phyloP scores from a whole-genome alignment of 2,329 filamentous ascomycete genomes.

The Nannizziopsis arthrosporioides region DNA sequence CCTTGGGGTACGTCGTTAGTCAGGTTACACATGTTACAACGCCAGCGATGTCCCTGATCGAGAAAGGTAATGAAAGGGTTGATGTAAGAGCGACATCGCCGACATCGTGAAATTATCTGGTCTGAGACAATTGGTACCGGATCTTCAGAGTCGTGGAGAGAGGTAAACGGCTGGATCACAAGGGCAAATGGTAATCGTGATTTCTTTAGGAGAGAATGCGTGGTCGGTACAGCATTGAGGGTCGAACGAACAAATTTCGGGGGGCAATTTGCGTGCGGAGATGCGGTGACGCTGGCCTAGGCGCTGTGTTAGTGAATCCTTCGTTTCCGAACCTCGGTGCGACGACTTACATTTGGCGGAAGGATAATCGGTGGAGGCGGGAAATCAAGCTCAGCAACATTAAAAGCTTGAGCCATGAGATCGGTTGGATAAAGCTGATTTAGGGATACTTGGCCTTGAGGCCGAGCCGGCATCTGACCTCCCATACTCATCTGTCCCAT shows the following conservation, averaged over 20 bases:
- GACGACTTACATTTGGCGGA: conserved; percentile 68
- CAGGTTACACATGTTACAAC: conserved; percentile 98
- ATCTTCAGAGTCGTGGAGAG: conserved; percentile 87
- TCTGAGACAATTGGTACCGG: conserved; percentile 84
- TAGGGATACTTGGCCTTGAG: conserved; percentile 43
- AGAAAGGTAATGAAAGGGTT: conserved; percentile 95
- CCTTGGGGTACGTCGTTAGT: conserved; percentile 98
- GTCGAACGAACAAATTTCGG: conserved; percentile 93
- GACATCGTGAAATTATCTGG: conserved; percentile 92
- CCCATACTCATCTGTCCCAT: conserved; percentile 68
- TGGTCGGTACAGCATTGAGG: conserved; percentile 85
- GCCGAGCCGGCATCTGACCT: conserved; percentile 44
- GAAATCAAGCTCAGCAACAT: conserved; percentile 81
- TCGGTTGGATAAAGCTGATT: conserved; percentile 92
- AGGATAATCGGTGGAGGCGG: conserved; percentile 84
- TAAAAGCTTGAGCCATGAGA: conserved; percentile 83
- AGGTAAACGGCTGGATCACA: conserved; percentile 88
- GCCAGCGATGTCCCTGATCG: conserved; percentile 94
- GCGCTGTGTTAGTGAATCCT: conserved; percentile 29
- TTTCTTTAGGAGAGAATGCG: conserved; percentile 86
- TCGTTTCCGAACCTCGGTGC: neutral
- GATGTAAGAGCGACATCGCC: conserved; percentile 92
- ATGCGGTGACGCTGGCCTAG: conserved; percentile 80
- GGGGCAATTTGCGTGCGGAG: conserved; percentile 79
- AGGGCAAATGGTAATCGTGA: conserved; percentile 91